Base-by-base conservation (phyloP, 345 rosid species). In the Eucalyptus urophylla region DNA sequence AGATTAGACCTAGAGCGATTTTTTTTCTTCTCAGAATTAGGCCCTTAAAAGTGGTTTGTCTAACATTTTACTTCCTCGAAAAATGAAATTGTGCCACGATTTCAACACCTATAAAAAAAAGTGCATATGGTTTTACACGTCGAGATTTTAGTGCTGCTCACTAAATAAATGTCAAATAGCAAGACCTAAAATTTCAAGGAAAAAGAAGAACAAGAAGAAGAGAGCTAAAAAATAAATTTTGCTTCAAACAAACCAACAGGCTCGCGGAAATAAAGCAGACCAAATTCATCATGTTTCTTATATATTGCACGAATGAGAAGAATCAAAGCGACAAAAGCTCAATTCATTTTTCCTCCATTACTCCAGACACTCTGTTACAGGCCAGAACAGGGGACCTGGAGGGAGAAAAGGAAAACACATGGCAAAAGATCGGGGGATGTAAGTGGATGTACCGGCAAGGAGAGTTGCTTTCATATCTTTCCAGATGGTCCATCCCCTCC, bases 141-240 rank as follows among this genome's bases (percentile, higher is more conserved):
- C 1, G 1, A 33, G 44, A 33, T 33, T 31, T 33, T 5, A 16
- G 8, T 6, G 14, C 21, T 69, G 21, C 44, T 21, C 45, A 6
- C 27, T 21, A 10, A 37, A 37, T 0, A 72, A 72, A 72, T 37
- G 5, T 0, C 81, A 5, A 19, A 72, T 33, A 8, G 43, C 9
- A 0, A 76, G 14, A 37, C 27, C 27, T 21, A 0, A 6, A 37
- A 19, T 76, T 76, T 37, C 15, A 19, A 37, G 10, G 37, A 65
- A n/a, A 5, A 67, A 67, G 4, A 33, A 69, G 80, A 17, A 33
- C 7, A 21, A 72, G 8, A 17, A 72, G 81, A 76, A 11, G 83
- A 76, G 47, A 21, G 27, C 14, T 37, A 21, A 24, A 12, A 22
- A 0, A 37, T 40, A 37, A 40, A 1, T 76, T 7, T 21, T 22